Conservation (phyloP, 148 eudicot genomes). For the Rhododendron ferrugineum region DNA sequence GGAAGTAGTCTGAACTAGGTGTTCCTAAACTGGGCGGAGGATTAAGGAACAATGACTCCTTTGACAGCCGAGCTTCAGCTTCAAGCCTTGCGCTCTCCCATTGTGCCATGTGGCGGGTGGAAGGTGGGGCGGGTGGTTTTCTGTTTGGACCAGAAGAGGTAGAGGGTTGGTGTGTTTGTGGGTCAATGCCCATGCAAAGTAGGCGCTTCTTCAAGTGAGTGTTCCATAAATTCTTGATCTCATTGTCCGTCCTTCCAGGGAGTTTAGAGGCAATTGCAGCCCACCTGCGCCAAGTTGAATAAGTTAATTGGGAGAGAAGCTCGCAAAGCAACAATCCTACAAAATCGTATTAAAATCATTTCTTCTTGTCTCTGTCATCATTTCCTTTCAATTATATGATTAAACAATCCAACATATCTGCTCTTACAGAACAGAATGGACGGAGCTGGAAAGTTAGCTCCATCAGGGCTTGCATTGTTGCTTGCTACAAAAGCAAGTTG, state of each 20-base stretch:
- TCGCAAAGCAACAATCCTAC: not conserved
- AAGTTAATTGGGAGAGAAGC: not conserved
- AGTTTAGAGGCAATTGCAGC: slow-evolving; percentile 87
- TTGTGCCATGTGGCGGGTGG: slow-evolving; percentile 94
- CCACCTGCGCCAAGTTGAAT: slow-evolving; percentile 46
- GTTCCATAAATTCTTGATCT: slow-evolving; percentile 96
- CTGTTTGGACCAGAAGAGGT: slow-evolving; percentile 20
- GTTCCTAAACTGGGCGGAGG: slow-evolving; percentile 17
- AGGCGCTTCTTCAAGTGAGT: slow-evolving; percentile 79
- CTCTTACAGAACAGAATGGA: not conserved
- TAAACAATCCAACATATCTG: not conserved
- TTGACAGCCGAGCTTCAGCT: slow-evolving; percentile 94
- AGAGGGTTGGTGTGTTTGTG: slow-evolving; percentile 66
- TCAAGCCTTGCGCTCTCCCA: slow-evolving; percentile 99
- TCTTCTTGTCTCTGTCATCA: not conserved
- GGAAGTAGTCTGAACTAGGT: slow-evolving; percentile 47
- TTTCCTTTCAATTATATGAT: too few species aligned
- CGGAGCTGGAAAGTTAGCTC: not conserved
- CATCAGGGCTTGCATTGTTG: not conserved
- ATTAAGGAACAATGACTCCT: slow-evolving; percentile 36
- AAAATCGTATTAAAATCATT: not conserved
- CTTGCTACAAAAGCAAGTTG: not conserved
- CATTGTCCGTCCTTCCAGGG: slow-evolving; percentile 91
- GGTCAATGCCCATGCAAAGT: slow-evolving; percentile 67
- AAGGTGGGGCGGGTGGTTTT: slow-evolving; percentile 50